Conservation (phyloP, 192 early-diverging fungal species). For the Podila epicladia region DNA sequence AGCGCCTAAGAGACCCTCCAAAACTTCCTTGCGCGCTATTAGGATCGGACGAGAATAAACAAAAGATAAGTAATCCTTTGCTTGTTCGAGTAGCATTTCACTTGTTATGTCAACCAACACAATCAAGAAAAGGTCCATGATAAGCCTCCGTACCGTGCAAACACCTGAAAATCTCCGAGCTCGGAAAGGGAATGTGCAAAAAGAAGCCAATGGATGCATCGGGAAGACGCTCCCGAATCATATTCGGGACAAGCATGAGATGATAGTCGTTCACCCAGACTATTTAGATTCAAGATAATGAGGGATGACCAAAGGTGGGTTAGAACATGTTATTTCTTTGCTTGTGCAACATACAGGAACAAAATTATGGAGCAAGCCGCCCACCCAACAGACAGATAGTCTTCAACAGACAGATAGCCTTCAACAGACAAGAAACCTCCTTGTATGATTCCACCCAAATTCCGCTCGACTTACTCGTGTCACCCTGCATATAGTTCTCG, state of each 20-base stretch:
- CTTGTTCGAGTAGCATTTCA: no score
- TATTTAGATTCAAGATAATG: constrained; percentile 24
- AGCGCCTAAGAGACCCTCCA: constrained; percentile 90
- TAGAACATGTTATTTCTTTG: background rate
- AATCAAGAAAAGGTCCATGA: constrained; percentile 1
- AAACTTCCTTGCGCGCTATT: constrained; percentile 79
- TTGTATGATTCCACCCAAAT: background rate
- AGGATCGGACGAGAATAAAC: background rate
- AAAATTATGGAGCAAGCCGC: background rate
- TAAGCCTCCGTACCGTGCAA: constrained; percentile 69
- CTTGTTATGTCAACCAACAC: no score
- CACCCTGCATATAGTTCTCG: constrained; percentile 79
- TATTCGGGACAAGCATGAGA: constrained; percentile 89
- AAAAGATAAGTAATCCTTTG: no score
- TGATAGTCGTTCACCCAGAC: constrained; percentile 99
- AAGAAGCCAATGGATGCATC: constrained; percentile 95
- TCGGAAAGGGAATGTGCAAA: constrained; percentile 96
- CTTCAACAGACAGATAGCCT: no score
- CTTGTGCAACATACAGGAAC: no score
- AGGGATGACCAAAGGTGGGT: background rate
- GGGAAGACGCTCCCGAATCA: constrained; percentile 87
- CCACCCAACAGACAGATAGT: background rate
- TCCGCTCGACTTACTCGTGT: constrained; percentile 73
- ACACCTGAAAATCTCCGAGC: constrained; percentile 94
- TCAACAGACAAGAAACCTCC: no score